Base-by-base conservation (phyloP, 2,329 filamentous ascomycete genomes). In the Fusarium austroafricanum region DNA sequence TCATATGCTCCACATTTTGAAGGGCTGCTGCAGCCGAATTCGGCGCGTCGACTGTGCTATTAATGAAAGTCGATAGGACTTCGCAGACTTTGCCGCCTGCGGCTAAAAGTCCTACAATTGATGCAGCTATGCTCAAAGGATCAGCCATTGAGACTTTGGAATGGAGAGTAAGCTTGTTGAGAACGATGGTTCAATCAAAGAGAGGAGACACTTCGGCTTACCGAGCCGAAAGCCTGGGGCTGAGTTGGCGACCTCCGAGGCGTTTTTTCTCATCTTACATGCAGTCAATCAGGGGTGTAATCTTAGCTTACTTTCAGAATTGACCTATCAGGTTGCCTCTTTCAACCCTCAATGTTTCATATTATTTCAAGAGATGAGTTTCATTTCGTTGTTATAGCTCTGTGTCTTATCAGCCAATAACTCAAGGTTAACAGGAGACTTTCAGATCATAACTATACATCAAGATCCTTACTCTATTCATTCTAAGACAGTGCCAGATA, bases 61-160 rank as follows among this genome's bases (percentile, higher is more conserved):
- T 37, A 7, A 52, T 26, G 10, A 57, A 57, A 15, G 37, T 45
- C 11, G 55, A 57, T 4, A 57, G 20, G 23, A 53, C 55, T 3
- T 23, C 55, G 23, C 51, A 57, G 9, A 57, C 39, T 33, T 57
- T 57, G 5, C 55, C 55, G 14, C 46, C 55, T 3, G 46, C 55
- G 18, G 46, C 55, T 40, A 57, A 18, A 2, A 57, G 38, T 10
- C 55, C 55, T 5, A 39, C 39, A 6, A 57, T 28, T 12, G 55
- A 57, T 5, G 55, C 55, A 23, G 39, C 55, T 15, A 57, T 57
- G 6, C 55, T 57, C 31, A 57, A 11, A 4, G 55, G 55, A 28
- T 57, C 55, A 14, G 39, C 46, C 46, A 57, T 53, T 21, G 31
- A 29, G 33, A 14, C 1, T 35, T 35, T 35, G 33, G 33, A n/a